Evolutionary conservation across 257 asterid genomes (phyloP), one percentile per base, ranked within the genome.

Genomic region (Rehmannia glutinosa): DNA sequence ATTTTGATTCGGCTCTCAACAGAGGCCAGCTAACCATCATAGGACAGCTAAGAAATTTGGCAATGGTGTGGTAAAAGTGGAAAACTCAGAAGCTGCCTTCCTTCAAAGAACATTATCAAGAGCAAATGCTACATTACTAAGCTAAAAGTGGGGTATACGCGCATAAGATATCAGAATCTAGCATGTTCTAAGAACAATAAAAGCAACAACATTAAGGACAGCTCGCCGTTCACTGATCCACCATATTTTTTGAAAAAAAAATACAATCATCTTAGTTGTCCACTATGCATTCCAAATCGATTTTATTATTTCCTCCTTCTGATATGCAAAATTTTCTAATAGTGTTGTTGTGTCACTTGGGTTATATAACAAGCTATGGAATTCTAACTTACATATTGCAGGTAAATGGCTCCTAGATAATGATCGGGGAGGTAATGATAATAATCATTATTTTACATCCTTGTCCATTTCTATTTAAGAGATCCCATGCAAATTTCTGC

Each of bases 201-300:
- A 43, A 21, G 16, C 17, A 61, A 17, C 33, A 41, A 51, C 5
- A 27, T 23, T 15, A 15, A 23, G 23, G 28, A 24, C 53, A 52
- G 28, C 55, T 38, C 11, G 8, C 45, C 46, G 24, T 30, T 32
- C 51, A 43, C 9, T 57, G 28, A 24, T 47, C 56, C 46, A 21
- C 38, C 36, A 8, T 50, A 8, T n/a, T 13, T 38, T 52, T 24
- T 32, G 16, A 28, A 50, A 21, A 21, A 20, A 9, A 47, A 11
- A n/a, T n/a, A n/a, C n/a, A n/a, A 39, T 27, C 25, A 32, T 30
- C 56, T 57, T 57, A 69, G 47, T 68, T 57, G 56, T 17, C 58
- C 15, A 56, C 0, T 28, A 42, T 17, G 23, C 13, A 8, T 24
- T 60, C 11, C 42, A 33, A 19, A 13, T 42, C 16, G 9, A 45